Evolutionary conservation across 1,284 basidiomycete species (phyloP), one percentile per base, ranked within the genome.

Genomic region (Rhodotorula sp.): DNA sequence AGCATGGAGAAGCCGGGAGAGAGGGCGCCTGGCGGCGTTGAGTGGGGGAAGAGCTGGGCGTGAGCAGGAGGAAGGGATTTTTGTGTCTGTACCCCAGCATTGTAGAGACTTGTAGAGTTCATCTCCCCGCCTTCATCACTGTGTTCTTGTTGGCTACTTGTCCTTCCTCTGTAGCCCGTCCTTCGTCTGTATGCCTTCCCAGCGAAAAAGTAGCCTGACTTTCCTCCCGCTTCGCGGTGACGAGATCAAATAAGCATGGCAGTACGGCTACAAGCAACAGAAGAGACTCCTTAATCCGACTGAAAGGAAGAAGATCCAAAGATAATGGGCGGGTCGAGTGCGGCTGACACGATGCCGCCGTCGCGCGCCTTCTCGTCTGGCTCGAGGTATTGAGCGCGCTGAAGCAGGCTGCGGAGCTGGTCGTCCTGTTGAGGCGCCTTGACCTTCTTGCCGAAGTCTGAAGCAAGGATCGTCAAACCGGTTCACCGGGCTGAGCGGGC

Each of bases 351-450:
- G 7, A 48, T 26, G 28, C 16, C 4, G 2, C 62, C 54, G 18
- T 37, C 13, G n/a, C 8, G 44, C 48, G 61, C 64, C 22, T 2
- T 1, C 7, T 5, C 10, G 6, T 62, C 47, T 4, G 66, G 64
- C 59, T 73, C 64, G 64, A 73, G 67, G 53, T 73, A 73, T 34
- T 57, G 24, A 9, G 72, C 68, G 5, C 55, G 40, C 47, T 74
- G 72, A 0, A 74, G 68, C 2, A 64, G 48, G 2, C 46, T 30
- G 20, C 60, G 58, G 5, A 74, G 56, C 44, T 69, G 40, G 16
- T 24, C 20, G 24, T 74, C 72, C 4, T 66, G 63, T 34, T 71
- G 67, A 28, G 72, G 72, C 13, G 63, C 28, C 34, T 74, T 74
- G 53, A 61, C 46, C 28, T 52, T 63, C 46, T 68, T 62, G 15